Conservation (phyloP, 306 rosid species). For the Vigna radiata region DNA sequence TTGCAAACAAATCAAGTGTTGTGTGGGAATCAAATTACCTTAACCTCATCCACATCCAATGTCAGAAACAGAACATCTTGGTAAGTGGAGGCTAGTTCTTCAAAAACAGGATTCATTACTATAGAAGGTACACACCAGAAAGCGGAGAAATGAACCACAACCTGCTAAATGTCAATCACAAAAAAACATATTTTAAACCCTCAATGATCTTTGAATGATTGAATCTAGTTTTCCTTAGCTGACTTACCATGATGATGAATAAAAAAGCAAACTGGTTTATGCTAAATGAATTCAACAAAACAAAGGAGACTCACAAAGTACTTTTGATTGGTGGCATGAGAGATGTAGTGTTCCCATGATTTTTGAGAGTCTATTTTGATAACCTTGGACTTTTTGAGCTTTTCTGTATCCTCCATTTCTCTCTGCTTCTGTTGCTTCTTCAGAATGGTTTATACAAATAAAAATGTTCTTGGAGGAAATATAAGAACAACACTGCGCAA, state of each 20-base stretch:
- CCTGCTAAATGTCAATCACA: conserved; percentile 37
- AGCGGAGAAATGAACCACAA: conserved; percentile 62
- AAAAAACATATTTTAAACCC: neutral
- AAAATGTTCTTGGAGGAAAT: conserved; percentile 15
- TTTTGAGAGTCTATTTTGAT: conserved; percentile 53
- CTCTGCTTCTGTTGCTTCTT: conserved; percentile 23
- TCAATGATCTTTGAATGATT: neutral
- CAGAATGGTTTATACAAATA: conserved; percentile 12
- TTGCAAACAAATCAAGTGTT: conserved; percentile 11
- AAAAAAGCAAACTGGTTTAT: neutral
- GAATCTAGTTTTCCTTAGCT: conserved; percentile 18
- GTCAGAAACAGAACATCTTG: conserved; percentile 46
- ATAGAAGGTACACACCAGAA: conserved; percentile 61
- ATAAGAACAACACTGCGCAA: neutral
- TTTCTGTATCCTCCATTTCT: conserved; percentile 48
- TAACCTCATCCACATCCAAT: conserved; percentile 64
- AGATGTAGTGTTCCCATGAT: conserved; percentile 55
- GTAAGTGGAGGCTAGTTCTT: conserved; percentile 51
- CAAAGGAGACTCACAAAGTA: conserved; percentile 51
- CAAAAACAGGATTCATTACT: conserved; percentile 54
- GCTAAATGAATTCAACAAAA: conserved; percentile 7
- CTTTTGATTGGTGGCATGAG: conserved; percentile 46
- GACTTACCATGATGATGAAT: neutral
- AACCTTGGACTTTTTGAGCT: conserved; percentile 53
- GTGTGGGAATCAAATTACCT: conserved; percentile 46